Evolutionary conservation across 257 asterid species (phyloP).

Genomic region (Dorcoceras hygrometricum): DNA sequence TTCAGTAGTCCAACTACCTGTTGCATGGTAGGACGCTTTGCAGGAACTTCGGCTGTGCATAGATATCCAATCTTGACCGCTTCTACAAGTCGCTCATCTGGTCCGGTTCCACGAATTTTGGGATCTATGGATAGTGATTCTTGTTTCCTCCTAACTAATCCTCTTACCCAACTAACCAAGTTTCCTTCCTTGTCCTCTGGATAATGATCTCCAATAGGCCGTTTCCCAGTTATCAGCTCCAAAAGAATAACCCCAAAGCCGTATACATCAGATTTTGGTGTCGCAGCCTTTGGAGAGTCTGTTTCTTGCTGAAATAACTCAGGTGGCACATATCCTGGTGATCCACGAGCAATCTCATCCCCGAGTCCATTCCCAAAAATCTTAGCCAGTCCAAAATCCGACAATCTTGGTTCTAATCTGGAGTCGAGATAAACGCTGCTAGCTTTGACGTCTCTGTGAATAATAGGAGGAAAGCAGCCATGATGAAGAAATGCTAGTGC

Average conservation of each 20-base stretch:
- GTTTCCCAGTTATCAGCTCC: constrained; percentile 73
- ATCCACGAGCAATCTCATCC: constrained; percentile 59
- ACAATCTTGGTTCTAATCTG: constrained; percentile 66
- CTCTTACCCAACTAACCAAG: constrained; percentile 73
- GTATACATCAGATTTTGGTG: constrained; percentile 73
- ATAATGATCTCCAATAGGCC: constrained; percentile 54
- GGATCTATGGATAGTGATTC: constrained; percentile 56
- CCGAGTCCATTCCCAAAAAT: constrained; percentile 60
- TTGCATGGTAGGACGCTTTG: constrained; percentile 80
- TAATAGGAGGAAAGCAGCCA: constrained; percentile 82
- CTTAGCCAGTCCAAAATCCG: constrained; percentile 75
- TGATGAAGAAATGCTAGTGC: constrained; percentile 88
- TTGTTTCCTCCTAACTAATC: constrained; percentile 51
- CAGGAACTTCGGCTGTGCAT: constrained; percentile 78
- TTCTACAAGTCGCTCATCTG: constrained; percentile 57
- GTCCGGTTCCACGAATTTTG: constrained; percentile 64
- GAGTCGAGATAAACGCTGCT: constrained; percentile 79
- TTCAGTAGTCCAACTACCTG: constrained; percentile 88
- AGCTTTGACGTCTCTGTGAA: constrained; percentile 76
- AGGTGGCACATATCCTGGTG: constrained; percentile 67
- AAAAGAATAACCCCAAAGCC: constrained; percentile 81
- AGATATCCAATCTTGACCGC: constrained; percentile 83
- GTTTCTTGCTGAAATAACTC: constrained; percentile 58
- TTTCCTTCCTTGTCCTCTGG: constrained; percentile 48
- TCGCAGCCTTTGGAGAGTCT: constrained; percentile 45